A percentile compares a stretch with the other conserved stretches of the same genome.
phyloP scores from a whole-genome alignment of 2,329 filamentous ascomycete species.

The Drechslera avenae region DNA sequence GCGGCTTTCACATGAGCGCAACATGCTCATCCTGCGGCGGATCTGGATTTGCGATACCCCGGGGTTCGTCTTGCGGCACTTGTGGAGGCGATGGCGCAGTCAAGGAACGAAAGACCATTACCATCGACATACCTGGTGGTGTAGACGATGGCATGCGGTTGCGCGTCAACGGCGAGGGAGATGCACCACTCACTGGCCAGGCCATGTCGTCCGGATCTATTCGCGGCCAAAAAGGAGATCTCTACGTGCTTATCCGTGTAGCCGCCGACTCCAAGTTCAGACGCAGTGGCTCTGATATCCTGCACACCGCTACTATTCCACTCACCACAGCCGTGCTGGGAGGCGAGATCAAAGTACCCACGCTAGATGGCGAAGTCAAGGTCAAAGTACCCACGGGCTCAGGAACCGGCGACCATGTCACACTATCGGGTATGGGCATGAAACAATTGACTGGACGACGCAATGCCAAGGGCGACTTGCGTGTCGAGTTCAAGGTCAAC shows the following conservation, averaged over 20 bases:
- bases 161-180: slow-evolving; percentile 82
- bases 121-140: slow-evolving; percentile 89
- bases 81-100: slow-evolving; percentile 85
- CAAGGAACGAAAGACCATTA: slow-evolving; percentile 80
- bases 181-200: slow-evolving; percentile 78
- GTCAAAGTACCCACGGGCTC: slow-evolving; percentile 92
- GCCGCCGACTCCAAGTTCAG: slow-evolving; percentile 89
- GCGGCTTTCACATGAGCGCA: slow-evolving; percentile 94
- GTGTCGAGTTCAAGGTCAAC: slow-evolving; percentile 89
- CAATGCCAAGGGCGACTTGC: slow-evolving; percentile 76
- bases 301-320: slow-evolving; percentile 90
- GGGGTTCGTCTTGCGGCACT: slow-evolving; percentile 77
- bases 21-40: slow-evolving; percentile 85
- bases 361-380: slow-evolving; percentile 86
- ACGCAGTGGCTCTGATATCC: slow-evolving; percentile 83
- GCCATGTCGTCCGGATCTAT: slow-evolving; percentile 63
- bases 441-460: slow-evolving; percentile 69
- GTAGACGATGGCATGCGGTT: slow-evolving; percentile 97
- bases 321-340: slow-evolving; percentile 91
- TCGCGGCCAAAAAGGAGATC: slow-evolving; percentile 76
- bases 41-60: slow-evolving; percentile 74
- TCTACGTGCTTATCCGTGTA: slow-evolving; percentile 89
- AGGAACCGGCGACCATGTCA: slow-evolving; percentile 89
- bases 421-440: slow-evolving; percentile 91
- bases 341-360: slow-evolving; percentile 87